phyloP scores from a whole-genome alignment of 2,329 filamentous ascomycete species.

The Madurella mycetomatis region DNA sequence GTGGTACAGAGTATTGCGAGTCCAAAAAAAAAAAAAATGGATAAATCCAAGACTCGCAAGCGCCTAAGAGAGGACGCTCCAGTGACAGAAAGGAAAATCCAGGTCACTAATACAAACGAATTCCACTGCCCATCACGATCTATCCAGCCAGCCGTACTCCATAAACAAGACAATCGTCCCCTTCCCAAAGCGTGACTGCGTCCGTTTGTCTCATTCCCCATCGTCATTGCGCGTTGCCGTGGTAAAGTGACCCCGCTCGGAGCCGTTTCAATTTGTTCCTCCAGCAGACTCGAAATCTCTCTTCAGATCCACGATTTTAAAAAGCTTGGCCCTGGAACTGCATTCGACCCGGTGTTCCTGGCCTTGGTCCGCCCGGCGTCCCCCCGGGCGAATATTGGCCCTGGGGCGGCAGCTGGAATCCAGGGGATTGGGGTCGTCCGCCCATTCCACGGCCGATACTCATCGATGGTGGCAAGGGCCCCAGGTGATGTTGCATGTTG shows the following conservation, averaged over 20 bases:
- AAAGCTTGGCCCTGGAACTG: constrained; percentile 32
- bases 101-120: not conserved
- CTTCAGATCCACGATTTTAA: constrained; percentile 24
- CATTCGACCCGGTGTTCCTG: constrained; percentile 25
- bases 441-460: constrained; percentile 8
- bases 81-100: not conserved
- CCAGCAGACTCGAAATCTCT: constrained; percentile 15
- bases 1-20: not conserved
- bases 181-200: not conserved
- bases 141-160: not conserved
- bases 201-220: not conserved
- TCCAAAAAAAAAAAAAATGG: not conserved
- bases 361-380: constrained; percentile 15
- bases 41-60: not conserved
- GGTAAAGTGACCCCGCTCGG: not conserved
- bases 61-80: not conserved
- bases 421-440: constrained; percentile 20
- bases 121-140: not conserved
- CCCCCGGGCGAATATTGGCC: constrained; percentile 27
- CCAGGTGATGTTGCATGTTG: constrained; percentile 17
- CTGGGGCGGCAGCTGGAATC: constrained; percentile 23
- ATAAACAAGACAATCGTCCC: not conserved
- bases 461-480: constrained; percentile 20
- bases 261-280: not conserved
- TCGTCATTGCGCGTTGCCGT: not conserved